Base-by-base conservation (phyloP, 1,284 basidiomycete genomes). In the Tremellales sp. region DNA sequence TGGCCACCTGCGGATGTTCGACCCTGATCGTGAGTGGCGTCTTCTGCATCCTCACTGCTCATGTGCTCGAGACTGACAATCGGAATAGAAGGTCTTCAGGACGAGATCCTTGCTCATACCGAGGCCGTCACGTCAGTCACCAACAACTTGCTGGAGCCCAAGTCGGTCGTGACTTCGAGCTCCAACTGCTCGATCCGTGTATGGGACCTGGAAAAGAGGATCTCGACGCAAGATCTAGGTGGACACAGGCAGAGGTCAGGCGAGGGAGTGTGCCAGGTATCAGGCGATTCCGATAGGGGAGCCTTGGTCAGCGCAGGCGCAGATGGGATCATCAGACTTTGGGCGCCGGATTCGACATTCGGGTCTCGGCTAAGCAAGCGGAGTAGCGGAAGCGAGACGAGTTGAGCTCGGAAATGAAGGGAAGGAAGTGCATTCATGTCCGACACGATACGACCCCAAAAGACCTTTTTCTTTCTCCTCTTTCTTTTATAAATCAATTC, bases 141-240 rank as follows among this genome's bases (percentile, higher is more conserved):
- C 35, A 84, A 97, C 53, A 90, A 94, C 54, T 83, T 89, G 0
- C 79, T 36, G 82, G 93, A 71, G 3, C 68, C 71, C 2, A 67
- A 56, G 47, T 86, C 85, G 10, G 81, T 97, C 37, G 85, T 92
- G 3, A 92, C 91, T 1, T 89, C 87, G 35, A 87, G 88, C 43
- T 89, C 96, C 65, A 94, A 98, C 71, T 92, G 92, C 68, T 92
- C 89, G 17, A 79, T 92, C 40, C 85, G 94, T 21, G 87, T 97
- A 75, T 98, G 94, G 96, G 89, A 97, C 72, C 76, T 97, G 48
- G 80, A 53, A 19, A 69, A 67, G 33, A 67, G 75, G 48, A 73
- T 72, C 3, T 96, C 91, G 69, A 77, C 92, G 25, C 94, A 97
- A 68, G 96, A 98, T 72, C 82, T 91, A 56, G 85, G 86, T 17